phyloP scores from a whole-genome alignment of 495 filamentous ascomycete species.

The Penicillium samsonianum region DNA sequence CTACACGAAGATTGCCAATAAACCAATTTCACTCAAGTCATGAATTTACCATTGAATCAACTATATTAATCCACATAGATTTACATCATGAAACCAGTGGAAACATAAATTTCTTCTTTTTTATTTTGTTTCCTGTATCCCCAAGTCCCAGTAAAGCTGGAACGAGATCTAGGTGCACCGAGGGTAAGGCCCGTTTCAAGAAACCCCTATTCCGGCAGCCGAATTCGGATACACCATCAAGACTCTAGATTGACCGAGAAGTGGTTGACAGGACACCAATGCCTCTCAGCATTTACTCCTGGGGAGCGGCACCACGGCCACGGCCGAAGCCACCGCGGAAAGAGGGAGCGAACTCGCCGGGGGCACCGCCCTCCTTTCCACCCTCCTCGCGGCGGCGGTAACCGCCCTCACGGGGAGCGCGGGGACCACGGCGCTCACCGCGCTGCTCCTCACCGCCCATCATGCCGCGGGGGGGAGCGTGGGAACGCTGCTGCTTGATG shows the following conservation, averaged over 20 bases:
- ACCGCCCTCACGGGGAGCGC: constrained; percentile 87
- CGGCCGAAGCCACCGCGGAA: constrained; percentile 96
- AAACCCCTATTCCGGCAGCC: constrained; percentile 36
- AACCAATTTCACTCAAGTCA: background rate
- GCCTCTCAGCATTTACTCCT: constrained; percentile 43
- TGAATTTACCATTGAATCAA: constrained; percentile 28
- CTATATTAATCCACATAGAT: constrained; percentile 27
- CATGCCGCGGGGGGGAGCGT: constrained; percentile 98
- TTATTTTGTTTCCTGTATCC: constrained; percentile 35
- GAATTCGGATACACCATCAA: constrained; percentile 30
- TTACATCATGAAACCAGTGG: constrained; percentile 28
- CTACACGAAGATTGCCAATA: background rate
- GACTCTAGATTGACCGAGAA: constrained; percentile 43
- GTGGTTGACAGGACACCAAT: constrained; percentile 37
- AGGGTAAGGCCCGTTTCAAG: constrained; percentile 34
- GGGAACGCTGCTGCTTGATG: constrained; percentile 99
- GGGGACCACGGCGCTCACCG: constrained; percentile 65
- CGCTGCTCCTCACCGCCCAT: constrained; percentile 88
- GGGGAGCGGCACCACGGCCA: constrained; percentile 78
- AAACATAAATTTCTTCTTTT: constrained; percentile 32
- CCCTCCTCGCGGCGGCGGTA: constrained; percentile 88
- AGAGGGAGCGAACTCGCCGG: constrained; percentile 90
- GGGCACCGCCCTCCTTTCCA: constrained; percentile 93
- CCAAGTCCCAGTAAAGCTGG: constrained; percentile 23
- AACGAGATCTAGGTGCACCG: constrained; percentile 26